Evolutionary conservation across 2,329 filamentous ascomycete genomes (phyloP), one percentile per base, ranked within the genome.

Genomic region (Neonectria magnoliae): DNA sequence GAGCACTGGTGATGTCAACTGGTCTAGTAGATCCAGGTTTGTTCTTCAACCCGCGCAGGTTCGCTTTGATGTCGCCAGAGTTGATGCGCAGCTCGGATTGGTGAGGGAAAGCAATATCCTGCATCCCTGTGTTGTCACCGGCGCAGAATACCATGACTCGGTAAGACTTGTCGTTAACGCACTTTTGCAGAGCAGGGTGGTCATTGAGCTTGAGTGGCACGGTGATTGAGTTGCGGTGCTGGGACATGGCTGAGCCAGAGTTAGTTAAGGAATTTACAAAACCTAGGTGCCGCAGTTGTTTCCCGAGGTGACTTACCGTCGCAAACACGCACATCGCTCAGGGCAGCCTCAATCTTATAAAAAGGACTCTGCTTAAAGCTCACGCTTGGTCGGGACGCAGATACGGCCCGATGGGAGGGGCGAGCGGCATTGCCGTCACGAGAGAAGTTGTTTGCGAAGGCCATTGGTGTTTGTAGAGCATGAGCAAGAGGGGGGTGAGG

Each of bases 51-150:
- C 96, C 96, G 71, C 96, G 92, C 70, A 97, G 85, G 77, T 98
- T 99, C n/a, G 92, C 91, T 78, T 95, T 96, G 70, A 98, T 87
- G 62, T 98, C 93, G 36, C 91, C 91, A 10, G 89, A 87, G 72
- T 99, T 99, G 60, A 97, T 88, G 76, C 94, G 95, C 62, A 99
- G 86, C 77, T 99, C 96, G 33, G 96, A 92, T 80, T 98, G 94
- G 72, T 95, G 90, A 2, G 96, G 96, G 70, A 99, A 99, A 0
- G 93, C 83, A 58, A 99, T 90, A 66, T 98, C 93, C 55, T 93
- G 92, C 3, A 82, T 78, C 16, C 86, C 88, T 14, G 85, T 79
- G 16, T 84, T 84, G 60, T 93, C 91, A 1, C 84, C 82, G 4
- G 93, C 90, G 73, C 94, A 97, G 76, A 97, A 97, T 5, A 98